A percentile compares a stretch with the other conserved stretches of the same genome.
Conservation (phyloP, 1,284 basidiomycete genomes). For the Microbotryum silenes-acaulis region DNA sequence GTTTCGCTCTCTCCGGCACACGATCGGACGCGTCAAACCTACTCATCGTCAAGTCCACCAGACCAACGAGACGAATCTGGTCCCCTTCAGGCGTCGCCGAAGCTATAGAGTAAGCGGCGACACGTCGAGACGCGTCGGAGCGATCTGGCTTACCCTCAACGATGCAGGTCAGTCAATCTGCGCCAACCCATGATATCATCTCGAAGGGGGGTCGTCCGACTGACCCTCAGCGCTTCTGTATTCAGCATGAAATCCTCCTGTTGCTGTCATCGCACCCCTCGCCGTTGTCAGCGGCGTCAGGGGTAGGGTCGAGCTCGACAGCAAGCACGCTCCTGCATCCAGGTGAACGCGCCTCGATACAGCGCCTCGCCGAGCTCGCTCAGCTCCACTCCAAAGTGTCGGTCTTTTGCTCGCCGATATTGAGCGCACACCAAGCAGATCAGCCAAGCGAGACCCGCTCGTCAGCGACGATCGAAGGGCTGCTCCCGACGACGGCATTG, state of each 20-base stretch:
- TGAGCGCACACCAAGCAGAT: no score
- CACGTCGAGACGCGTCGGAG: no score
- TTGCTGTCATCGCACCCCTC: constrained; percentile 1
- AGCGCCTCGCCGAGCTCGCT: not conserved
- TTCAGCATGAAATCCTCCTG: constrained; percentile 1
- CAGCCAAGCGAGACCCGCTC: no score
- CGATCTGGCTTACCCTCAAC: no score
- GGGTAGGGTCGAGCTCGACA: not conserved
- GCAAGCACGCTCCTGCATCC: not conserved
- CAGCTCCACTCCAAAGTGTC: not conserved
- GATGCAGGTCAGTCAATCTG: constrained; percentile 1
- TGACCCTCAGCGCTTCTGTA: not conserved
- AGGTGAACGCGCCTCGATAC: constrained; percentile 1
- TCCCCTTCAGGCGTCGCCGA: no score
- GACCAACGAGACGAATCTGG: no score
- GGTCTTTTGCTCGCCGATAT: not conserved
- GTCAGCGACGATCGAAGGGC: no score
- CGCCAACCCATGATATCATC: not conserved
- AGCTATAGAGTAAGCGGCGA: no score
- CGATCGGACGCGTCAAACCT: no score
- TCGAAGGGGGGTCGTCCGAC: not conserved
- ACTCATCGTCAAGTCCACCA: no score
- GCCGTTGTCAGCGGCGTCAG: not conserved
- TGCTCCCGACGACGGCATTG: not conserved
- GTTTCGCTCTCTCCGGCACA: no score